phyloP scores from a whole-genome alignment of 495 filamentous ascomycete genomes.

The Trichoderma orchidacearum region DNA sequence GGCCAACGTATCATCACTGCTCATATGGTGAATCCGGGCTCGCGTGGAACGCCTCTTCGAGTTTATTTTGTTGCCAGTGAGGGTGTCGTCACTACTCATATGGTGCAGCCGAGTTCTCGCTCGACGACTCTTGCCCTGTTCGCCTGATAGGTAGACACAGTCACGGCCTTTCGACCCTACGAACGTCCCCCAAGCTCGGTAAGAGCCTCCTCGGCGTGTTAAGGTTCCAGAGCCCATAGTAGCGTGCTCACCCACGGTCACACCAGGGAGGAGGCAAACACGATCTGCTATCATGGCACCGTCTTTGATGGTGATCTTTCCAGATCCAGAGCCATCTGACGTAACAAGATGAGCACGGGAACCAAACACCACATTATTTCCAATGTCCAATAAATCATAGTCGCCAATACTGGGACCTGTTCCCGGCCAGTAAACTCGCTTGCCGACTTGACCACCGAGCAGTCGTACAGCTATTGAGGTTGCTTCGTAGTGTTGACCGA shows the following conservation, averaged over 20 bases:
- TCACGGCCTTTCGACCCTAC: conserved; percentile 29
- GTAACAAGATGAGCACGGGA: conserved; percentile 30
- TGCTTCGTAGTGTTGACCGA: conserved; percentile 27
- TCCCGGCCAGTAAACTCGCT: conserved; percentile 34
- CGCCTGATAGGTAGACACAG: conserved; percentile 18
- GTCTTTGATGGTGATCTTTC: conserved; percentile 20
- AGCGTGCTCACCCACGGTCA: conserved; percentile 16
- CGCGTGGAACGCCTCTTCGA: background rate
- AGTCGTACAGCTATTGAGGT: conserved; percentile 24
- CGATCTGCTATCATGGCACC: conserved; percentile 27
- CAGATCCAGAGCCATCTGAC: conserved; percentile 26
- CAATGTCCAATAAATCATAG: conserved; percentile 30
- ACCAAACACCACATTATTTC: conserved; percentile 32
- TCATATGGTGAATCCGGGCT: background rate
- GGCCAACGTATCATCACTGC: conserved; percentile 2
- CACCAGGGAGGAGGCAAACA: conserved; percentile 20
- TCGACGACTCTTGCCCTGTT: background rate
- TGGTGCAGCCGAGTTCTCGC: background rate
- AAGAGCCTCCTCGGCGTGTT: conserved; percentile 21
- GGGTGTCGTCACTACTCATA: background rate
- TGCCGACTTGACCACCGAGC: conserved; percentile 28
- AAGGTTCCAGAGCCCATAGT: conserved; percentile 32
- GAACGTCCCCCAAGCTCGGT: conserved; percentile 23
- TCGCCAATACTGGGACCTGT: conserved; percentile 29
- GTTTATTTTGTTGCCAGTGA: background rate